phyloP scores from a whole-genome alignment of 2,329 filamentous ascomycete species.

The Sarocladium brachiariae region DNA sequence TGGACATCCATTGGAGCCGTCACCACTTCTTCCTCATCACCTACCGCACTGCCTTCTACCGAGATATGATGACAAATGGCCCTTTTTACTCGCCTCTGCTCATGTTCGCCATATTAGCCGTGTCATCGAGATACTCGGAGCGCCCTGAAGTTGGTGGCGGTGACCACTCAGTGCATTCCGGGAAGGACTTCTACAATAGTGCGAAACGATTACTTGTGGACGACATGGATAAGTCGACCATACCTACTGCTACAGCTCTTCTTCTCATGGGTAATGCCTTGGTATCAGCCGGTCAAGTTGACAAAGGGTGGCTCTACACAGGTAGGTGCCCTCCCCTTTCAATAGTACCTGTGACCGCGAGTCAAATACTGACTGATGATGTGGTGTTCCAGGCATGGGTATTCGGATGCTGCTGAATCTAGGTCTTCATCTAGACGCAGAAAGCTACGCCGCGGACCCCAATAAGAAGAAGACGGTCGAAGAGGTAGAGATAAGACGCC shows the following conservation, averaged over 20 bases:
- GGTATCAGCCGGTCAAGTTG: background rate
- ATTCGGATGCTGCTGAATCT: conserved; percentile 34
- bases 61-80: conserved; percentile 25
- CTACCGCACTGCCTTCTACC: conserved; percentile 31
- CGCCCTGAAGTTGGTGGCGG: conserved; percentile 14
- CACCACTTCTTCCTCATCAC: conserved; percentile 32
- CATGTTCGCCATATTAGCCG: conserved; percentile 29
- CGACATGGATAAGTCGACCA: conserved; percentile 15
- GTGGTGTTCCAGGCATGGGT: background rate
- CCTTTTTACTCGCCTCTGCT: conserved; percentile 30
- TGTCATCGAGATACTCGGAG: conserved; percentile 20
- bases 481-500: conserved; percentile 23
- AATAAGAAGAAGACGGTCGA: conserved; percentile 16
- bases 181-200: background rate
- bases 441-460: background rate
- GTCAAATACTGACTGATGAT: too few relatives aligned
- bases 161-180: background rate
- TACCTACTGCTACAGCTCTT: conserved; percentile 20
- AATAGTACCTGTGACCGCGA: too few relatives aligned
- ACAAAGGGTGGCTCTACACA: conserved; percentile 31
- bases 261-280: conserved; percentile 20
- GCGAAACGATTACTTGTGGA: background rate
- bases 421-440: conserved; percentile 28
- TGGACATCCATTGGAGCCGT: conserved; percentile 32
- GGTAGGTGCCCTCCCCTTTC: conserved; percentile 15